Evolutionary conservation across 352 stramenopile genomes (phyloP).

Genomic region (Pythium grandisporangium): DNA sequence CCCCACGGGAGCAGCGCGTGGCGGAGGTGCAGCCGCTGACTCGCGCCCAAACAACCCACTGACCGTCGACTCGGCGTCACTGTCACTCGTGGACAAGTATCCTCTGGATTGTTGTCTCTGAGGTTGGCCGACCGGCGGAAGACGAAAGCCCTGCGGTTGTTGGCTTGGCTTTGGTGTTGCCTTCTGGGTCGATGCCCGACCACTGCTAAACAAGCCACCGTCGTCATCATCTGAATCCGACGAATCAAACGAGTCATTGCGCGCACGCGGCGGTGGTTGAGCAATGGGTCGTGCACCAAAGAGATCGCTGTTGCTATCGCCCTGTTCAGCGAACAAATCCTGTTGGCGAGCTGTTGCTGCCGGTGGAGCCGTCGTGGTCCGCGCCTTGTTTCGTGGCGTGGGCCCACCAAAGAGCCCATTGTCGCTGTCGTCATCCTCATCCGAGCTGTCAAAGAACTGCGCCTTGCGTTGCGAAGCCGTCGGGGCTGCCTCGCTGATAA

Average conservation of each 20-base stretch:
- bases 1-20: background rate
- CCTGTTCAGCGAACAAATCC: slow-evolving; percentile 34
- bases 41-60: slow-evolving; percentile 29
- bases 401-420: slow-evolving; percentile 40
- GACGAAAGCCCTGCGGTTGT: slow-evolving; percentile 20
- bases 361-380: slow-evolving; percentile 3
- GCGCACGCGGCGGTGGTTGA: slow-evolving; percentile 2
- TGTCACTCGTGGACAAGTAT: slow-evolving; percentile 28
- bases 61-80: slow-evolving; percentile 36
- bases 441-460: slow-evolving; percentile 48
- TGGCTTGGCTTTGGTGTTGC: background rate
- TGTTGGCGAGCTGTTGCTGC: no score
- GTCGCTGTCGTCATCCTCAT: slow-evolving; percentile 46
- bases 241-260: slow-evolving; percentile 16
- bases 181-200: slow-evolving; percentile 5
- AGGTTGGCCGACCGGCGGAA: slow-evolving; percentile 7
- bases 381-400: slow-evolving; percentile 15
- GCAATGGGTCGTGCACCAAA: slow-evolving; percentile 11
- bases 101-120: background rate
- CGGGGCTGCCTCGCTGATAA: slow-evolving; percentile 14
- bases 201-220: slow-evolving; percentile 13
- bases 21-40: slow-evolving; percentile 2
- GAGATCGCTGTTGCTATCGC: slow-evolving; percentile 22
- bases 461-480: slow-evolving; percentile 16
- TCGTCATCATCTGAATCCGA: slow-evolving; percentile 10